Evolutionary conservation across 75 land plant species (phyloP).

Genomic region (Selaginella moellendorffii): DNA sequence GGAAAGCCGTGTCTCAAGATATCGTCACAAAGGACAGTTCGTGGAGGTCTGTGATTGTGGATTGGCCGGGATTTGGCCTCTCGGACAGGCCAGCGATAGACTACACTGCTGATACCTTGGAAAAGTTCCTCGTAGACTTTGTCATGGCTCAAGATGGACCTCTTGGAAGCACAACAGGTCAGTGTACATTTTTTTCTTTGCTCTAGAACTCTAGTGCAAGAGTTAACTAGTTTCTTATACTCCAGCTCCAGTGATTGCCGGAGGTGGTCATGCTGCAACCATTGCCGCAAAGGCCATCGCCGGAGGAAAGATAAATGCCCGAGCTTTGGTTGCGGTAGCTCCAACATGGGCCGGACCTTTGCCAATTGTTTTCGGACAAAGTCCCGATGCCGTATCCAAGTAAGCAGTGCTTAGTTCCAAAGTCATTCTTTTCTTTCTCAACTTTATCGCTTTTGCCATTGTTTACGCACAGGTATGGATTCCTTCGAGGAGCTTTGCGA

Average conservation of each 20-base stretch:
- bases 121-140: slow-evolving; percentile 71
- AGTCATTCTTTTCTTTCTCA: background rate
- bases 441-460: too few species aligned
- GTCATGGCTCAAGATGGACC: slow-evolving; percentile 54
- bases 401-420: slow-evolving; percentile 8
- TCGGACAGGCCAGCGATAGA: slow-evolving; percentile 80
- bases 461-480: slow-evolving; percentile 39
- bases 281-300: slow-evolving; percentile 55
- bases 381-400: slow-evolving; percentile 74
- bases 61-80: slow-evolving; percentile 95
- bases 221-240: slow-evolving; percentile 17
- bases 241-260: slow-evolving; percentile 52
- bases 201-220: background rate
- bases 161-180: slow-evolving; percentile 31
- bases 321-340: slow-evolving; percentile 78
- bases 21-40: slow-evolving; percentile 35
- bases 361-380: slow-evolving; percentile 94
- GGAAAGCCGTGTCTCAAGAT: slow-evolving; percentile 60
- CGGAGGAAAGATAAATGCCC: slow-evolving; percentile 49
- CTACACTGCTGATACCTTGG: slow-evolving; percentile 79
- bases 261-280: slow-evolving; percentile 94
- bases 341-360: slow-evolving; percentile 99
- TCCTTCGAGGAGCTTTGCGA: slow-evolving; percentile 55
- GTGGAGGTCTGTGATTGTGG: slow-evolving; percentile 62
- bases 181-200: background rate